Conservation (phyloP, 2,329 filamentous ascomycete species). For the Trichoderma arundinaceum region DNA sequence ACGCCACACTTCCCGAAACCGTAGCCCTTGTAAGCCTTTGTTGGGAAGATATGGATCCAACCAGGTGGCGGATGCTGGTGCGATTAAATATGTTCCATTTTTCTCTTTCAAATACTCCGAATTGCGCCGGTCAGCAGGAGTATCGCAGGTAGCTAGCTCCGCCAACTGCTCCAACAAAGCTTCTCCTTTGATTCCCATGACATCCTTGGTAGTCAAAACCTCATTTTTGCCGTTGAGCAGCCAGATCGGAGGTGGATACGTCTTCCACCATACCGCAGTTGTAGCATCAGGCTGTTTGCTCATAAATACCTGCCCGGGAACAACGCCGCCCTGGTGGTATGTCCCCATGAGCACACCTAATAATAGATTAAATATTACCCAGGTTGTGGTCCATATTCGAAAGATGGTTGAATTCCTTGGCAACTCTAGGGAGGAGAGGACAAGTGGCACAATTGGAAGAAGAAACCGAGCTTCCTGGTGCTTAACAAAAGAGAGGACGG, state of each 20-base stretch:
- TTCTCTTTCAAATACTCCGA: constrained; percentile 64
- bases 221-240: constrained; percentile 77
- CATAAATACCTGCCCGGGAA: constrained; percentile 77
- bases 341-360: constrained; percentile 77
- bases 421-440: constrained; percentile 73
- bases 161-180: constrained; percentile 64
- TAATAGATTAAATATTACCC: constrained; percentile 72
- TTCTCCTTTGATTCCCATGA: constrained; percentile 73
- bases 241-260: constrained; percentile 82
- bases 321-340: constrained; percentile 80
- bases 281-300: constrained; percentile 71
- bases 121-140: constrained; percentile 60
- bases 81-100: constrained; percentile 72
- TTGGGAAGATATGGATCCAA: constrained; percentile 67
- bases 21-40: constrained; percentile 63
- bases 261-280: constrained; percentile 83
- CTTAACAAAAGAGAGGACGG: constrained; percentile 73
- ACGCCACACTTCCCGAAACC: constrained; percentile 73
- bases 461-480: constrained; percentile 84
- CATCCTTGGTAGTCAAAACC: constrained; percentile 70
- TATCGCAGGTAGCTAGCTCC: constrained; percentile 67
- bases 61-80: constrained; percentile 73
- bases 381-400: constrained; percentile 63
- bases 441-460: constrained; percentile 75
- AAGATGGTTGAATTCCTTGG: constrained; percentile 59